Conservation (phyloP, 2,329 filamentous ascomycete species). For the Metarhizium brunneum region DNA sequence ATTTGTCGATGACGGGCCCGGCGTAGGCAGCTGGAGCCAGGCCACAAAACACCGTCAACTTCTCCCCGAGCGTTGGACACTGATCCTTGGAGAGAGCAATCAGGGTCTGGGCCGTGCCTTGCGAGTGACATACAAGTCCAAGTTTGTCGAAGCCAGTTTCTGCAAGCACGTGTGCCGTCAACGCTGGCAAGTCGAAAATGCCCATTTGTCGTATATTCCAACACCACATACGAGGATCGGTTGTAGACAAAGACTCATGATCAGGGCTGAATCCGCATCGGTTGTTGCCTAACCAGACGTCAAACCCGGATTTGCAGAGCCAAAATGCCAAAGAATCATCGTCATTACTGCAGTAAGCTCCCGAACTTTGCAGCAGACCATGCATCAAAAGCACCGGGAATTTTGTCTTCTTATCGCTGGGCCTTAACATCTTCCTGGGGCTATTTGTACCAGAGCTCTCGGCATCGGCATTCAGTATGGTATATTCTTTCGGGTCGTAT, state of each 20-base stretch:
- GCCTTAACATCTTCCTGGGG: slow-evolving; percentile 27
- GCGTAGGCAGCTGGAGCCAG: slow-evolving; percentile 87
- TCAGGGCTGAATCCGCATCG: slow-evolving; percentile 75
- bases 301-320: slow-evolving; percentile 83
- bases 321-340: slow-evolving; percentile 86
- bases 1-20: slow-evolving; percentile 73
- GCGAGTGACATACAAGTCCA: slow-evolving; percentile 77
- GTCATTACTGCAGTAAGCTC: slow-evolving; percentile 84
- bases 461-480: slow-evolving; percentile 12
- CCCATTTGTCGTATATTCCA: slow-evolving; percentile 97
- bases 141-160: slow-evolving; percentile 80
- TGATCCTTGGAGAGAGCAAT: slow-evolving; percentile 87
- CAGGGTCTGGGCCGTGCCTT: slow-evolving; percentile 83
- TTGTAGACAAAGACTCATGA: slow-evolving; percentile 60
- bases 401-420: slow-evolving; percentile 39
- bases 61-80: slow-evolving; percentile 71
- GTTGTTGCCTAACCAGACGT: slow-evolving; percentile 95
- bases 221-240: slow-evolving; percentile 87
- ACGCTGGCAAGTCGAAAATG: slow-evolving; percentile 73
- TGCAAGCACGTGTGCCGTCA: slow-evolving; percentile 67
- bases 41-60: slow-evolving; percentile 82
- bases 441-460: slow-evolving; percentile 13
- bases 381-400: slow-evolving; percentile 85
- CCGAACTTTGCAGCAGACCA: slow-evolving; percentile 77
- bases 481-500: slow-evolving; percentile 71